Percentiles rank a stretch among this genome's conserved stretches.
Evolutionary conservation across 169 alveolate genomes (phyloP).

Genomic region (Neospora caninum): DNA sequence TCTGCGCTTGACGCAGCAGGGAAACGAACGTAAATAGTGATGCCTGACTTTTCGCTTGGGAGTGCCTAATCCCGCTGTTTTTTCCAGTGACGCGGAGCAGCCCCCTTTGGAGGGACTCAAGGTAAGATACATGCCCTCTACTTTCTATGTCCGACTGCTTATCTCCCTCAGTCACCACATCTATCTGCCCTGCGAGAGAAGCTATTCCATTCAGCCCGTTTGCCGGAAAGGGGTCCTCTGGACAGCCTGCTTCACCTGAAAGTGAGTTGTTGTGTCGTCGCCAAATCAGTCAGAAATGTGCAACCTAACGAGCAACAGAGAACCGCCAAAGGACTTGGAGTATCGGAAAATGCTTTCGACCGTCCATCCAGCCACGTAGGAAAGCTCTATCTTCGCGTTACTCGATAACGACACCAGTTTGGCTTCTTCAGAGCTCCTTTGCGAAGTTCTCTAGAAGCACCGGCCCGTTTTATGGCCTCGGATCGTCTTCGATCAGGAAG

Average conservation of each 20-base stretch:
- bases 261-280: background rate
- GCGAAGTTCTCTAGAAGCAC: background rate
- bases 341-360: background rate
- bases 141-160: background rate
- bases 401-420: too few relatives aligned
- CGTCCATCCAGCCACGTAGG: conserved; percentile 21
- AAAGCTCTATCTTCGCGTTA: background rate
- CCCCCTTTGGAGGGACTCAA: background rate
- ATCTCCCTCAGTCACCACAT: conserved; percentile 4
- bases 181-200: conserved; percentile 32
- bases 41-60: background rate
- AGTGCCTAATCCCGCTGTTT: background rate
- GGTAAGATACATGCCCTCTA: background rate
- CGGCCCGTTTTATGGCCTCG: background rate
- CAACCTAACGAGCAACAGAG: background rate
- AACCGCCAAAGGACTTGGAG: background rate
- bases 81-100: background rate
- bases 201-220: background rate
- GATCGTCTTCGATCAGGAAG: background rate
- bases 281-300: background rate
- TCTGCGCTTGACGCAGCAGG: background rate
- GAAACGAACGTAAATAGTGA: background rate
- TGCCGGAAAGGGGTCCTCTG: background rate
- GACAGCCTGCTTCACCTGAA: background rate
- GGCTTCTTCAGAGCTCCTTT: background rate